These are phyloP conservation scores for Paramyrothecium sp. DNA, from an alignment of 2,329 filamentous ascomycete genomes.

Conservation along the genomic window DNA sequence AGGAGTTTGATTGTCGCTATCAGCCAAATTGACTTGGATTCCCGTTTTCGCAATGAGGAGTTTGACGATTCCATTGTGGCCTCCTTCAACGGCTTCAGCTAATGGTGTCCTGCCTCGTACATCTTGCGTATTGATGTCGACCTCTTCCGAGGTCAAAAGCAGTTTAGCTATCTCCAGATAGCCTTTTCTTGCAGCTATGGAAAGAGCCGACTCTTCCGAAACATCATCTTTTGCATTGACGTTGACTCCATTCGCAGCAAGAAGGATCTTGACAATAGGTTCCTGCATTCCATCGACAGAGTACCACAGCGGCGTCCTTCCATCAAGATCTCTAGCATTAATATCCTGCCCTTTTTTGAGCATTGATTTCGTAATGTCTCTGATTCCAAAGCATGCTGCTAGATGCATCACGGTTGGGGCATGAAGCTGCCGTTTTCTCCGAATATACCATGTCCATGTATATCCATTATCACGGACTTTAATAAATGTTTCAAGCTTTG, in stretches of 20 bases:
- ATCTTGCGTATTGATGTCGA: not conserved
- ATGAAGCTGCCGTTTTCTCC: too few relatives aligned
- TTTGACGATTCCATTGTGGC: not conserved
- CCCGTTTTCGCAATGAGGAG: not conserved
- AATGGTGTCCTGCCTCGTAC: not conserved
- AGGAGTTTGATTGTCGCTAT: not conserved
- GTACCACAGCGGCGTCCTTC: not conserved
- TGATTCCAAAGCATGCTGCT: conserved; percentile 21
- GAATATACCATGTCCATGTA: too few relatives aligned
- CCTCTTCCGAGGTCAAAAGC: not conserved
- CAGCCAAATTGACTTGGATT: not conserved
- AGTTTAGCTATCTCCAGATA: too few relatives aligned
- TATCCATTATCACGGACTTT: too few relatives aligned
- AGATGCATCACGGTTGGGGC: conserved; percentile 13
- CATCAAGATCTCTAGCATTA: not conserved
- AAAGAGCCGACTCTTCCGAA: too few relatives aligned
- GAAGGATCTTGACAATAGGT: not conserved
- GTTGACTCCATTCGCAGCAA: not conserved
- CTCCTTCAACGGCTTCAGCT: not conserved
- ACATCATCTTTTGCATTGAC: too few relatives aligned
- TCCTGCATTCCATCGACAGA: not conserved
- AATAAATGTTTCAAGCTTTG: too few relatives aligned
- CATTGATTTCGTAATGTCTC: conserved; percentile 5
- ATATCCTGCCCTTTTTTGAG: not conserved
- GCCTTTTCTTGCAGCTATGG: too few relatives aligned